Evolutionary conservation across 2,329 filamentous ascomycete genomes (phyloP).

Genomic region (Colletotrichum eleusines): DNA sequence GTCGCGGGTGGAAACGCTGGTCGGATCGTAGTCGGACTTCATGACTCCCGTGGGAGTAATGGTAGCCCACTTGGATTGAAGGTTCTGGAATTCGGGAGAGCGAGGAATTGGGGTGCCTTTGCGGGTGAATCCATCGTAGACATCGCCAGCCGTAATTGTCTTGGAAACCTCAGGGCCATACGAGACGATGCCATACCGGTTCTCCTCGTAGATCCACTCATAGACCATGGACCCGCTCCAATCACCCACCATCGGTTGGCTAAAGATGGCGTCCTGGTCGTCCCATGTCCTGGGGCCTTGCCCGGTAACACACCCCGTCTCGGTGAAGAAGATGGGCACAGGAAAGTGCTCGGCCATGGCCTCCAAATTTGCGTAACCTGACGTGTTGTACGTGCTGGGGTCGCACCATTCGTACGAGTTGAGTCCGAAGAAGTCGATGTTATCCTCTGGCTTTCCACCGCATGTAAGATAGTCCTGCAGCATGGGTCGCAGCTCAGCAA

Average conservation of each 20-base stretch:
- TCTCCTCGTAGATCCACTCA: slow-evolving; percentile 89
- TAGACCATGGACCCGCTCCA: slow-evolving; percentile 87
- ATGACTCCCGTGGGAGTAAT: slow-evolving; percentile 77
- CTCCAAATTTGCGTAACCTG: slow-evolving; percentile 79
- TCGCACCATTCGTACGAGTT: slow-evolving; percentile 90
- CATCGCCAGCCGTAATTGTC: slow-evolving; percentile 63
- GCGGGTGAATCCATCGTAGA: slow-evolving; percentile 75
- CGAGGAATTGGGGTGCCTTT: slow-evolving; percentile 80
- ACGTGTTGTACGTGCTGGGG: slow-evolving; percentile 65
- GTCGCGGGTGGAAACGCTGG: slow-evolving; percentile 69
- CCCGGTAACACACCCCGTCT: slow-evolving; percentile 82
- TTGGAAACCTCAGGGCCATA: slow-evolving; percentile 74
- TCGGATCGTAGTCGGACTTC: slow-evolving; percentile 73
- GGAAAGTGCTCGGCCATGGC: slow-evolving; percentile 76
- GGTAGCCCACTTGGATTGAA: slow-evolving; percentile 81
- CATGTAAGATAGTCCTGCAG: slow-evolving; percentile 82
- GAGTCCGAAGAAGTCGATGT: slow-evolving; percentile 85
- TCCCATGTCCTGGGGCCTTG: slow-evolving; percentile 71
- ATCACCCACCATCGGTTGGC: slow-evolving; percentile 75
- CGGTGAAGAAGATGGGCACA: slow-evolving; percentile 90
- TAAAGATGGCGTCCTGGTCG: slow-evolving; percentile 83
- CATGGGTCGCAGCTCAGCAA: slow-evolving; percentile 74
- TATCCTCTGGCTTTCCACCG: slow-evolving; percentile 75
- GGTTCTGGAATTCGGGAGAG: slow-evolving; percentile 81
- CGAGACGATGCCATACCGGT: slow-evolving; percentile 83